Evolutionary conservation across 345 rosid species (phyloP).

Genomic region (Eucalyptus curtisii): DNA sequence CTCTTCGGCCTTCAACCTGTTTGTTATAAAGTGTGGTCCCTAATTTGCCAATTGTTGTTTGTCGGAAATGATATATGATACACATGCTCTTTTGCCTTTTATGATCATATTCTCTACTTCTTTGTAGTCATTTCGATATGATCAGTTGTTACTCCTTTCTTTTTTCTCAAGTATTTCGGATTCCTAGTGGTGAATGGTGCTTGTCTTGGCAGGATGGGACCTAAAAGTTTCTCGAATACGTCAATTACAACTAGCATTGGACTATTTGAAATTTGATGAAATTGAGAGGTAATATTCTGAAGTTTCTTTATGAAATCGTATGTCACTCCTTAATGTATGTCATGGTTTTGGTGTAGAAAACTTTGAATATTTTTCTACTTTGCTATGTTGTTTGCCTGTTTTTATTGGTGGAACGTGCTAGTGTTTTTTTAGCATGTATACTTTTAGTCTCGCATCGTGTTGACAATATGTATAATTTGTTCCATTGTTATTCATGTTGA

Average conservation of each 20-base stretch:
- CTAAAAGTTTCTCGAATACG: slow-evolving; percentile 65
- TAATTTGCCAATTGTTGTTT: background rate
- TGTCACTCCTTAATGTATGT: background rate
- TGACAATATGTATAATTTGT: background rate
- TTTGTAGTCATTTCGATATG: background rate
- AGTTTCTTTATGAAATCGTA: background rate
- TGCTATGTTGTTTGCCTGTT: background rate
- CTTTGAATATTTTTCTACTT: background rate
- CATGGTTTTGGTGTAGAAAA: background rate
- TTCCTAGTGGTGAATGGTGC: background rate
- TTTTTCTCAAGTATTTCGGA: background rate
- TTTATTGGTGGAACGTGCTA: background rate
- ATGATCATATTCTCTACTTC: background rate
- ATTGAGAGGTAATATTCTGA: slow-evolving; percentile 53
- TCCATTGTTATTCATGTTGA: background rate
- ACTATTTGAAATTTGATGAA: slow-evolving; percentile 81
- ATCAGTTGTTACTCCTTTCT: background rate
- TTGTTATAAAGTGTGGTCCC: background rate
- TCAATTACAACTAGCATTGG: slow-evolving; percentile 71
- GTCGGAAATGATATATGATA: background rate
- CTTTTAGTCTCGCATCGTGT: background rate
- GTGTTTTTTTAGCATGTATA: background rate
- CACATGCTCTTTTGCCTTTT: background rate
- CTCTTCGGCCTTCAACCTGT: background rate
- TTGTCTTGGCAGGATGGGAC: slow-evolving; percentile 71